Evolutionary conservation across 2,329 filamentous ascomycete species (phyloP).

Genomic region (Pseudogymnoascus pannorum): DNA sequence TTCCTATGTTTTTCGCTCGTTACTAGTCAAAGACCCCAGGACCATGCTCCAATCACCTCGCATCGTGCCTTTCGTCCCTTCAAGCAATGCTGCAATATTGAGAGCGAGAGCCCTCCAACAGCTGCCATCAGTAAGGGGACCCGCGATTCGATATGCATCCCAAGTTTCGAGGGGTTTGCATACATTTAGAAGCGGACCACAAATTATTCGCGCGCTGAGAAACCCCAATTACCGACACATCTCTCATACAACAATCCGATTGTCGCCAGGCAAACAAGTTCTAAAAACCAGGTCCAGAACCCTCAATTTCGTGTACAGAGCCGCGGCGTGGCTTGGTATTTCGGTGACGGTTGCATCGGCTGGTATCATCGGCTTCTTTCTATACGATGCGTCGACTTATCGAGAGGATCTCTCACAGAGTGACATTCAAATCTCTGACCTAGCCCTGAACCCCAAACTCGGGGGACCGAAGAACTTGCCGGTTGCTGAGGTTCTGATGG

Average conservation of each 20-base stretch:
- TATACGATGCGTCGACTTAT: constrained; percentile 92
- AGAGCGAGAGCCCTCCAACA: neutral
- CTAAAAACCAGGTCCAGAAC: constrained; percentile 41
- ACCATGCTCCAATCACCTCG: constrained; percentile 1
- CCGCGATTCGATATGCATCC: constrained; percentile 1
- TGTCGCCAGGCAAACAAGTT: constrained; percentile 45
- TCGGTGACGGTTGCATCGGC: constrained; percentile 64
- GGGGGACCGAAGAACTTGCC: constrained; percentile 95
- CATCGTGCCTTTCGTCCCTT: neutral
- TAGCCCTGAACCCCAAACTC: constrained; percentile 70
- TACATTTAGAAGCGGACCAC: neutral
- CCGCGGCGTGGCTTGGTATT: constrained; percentile 66
- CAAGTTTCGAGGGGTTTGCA: neutral
- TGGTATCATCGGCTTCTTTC: constrained; percentile 74
- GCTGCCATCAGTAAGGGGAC: neutral
- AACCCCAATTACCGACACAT: constrained; percentile 14
- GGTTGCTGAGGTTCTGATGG: constrained; percentile 78
- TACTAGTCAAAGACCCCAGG: neutral
- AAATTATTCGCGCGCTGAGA: neutral
- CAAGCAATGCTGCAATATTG: neutral
- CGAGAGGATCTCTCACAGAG: constrained; percentile 56
- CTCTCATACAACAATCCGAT: constrained; percentile 17
- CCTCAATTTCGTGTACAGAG: constrained; percentile 57
- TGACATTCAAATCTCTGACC: constrained; percentile 77
- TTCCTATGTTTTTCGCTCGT: neutral